Conservation (phyloP, 805 yeast species). For the Zygosaccharomyces bailii region DNA sequence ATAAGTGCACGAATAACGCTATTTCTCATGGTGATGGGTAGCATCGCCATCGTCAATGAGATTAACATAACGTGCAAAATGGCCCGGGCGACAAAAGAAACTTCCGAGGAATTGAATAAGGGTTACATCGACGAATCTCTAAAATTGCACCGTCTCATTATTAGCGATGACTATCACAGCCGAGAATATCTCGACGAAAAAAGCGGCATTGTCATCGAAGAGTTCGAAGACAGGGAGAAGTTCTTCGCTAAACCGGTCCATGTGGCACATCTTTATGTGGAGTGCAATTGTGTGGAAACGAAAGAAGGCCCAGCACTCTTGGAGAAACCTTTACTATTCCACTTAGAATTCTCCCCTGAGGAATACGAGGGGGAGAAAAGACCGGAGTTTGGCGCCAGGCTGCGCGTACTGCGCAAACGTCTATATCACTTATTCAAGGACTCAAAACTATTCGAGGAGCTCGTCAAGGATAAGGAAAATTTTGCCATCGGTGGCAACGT, state of each 20-base stretch:
- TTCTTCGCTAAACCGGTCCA: constrained; percentile 73
- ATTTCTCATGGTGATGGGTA: constrained; percentile 31
- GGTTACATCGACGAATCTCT: constrained; percentile 32
- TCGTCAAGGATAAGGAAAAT: constrained; percentile 13
- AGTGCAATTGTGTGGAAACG: constrained; percentile 41
- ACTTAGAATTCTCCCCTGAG: constrained; percentile 78
- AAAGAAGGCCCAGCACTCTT: constrained; percentile 22
- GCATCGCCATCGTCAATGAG: constrained; percentile 35
- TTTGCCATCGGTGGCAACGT: constrained; percentile 37
- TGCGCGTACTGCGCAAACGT: constrained; percentile 58
- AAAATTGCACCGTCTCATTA: constrained; percentile 30
- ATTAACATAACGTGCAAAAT: constrained; percentile 35
- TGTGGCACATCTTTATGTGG: constrained; percentile 67
- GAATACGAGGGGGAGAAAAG: constrained; percentile 60
- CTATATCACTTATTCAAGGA: constrained; percentile 54
- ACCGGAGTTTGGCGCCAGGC: constrained; percentile 66
- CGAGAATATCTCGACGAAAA: constrained; percentile 33
- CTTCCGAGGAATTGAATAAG: constrained; percentile 33
- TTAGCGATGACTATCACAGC: constrained; percentile 35
- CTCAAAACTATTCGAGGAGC: constrained; percentile 33
- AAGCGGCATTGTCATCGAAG: constrained; percentile 35
- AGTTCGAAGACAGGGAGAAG: constrained; percentile 50
- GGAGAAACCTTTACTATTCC: constrained; percentile 48
- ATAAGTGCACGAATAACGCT: constrained; percentile 36
- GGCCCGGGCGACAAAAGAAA: constrained; percentile 33